Evolutionary conservation across 768 basidiomycete genomes (phyloP), one percentile per base, ranked within the genome.

Genomic region (Pleurotus tuoliensis): DNA sequence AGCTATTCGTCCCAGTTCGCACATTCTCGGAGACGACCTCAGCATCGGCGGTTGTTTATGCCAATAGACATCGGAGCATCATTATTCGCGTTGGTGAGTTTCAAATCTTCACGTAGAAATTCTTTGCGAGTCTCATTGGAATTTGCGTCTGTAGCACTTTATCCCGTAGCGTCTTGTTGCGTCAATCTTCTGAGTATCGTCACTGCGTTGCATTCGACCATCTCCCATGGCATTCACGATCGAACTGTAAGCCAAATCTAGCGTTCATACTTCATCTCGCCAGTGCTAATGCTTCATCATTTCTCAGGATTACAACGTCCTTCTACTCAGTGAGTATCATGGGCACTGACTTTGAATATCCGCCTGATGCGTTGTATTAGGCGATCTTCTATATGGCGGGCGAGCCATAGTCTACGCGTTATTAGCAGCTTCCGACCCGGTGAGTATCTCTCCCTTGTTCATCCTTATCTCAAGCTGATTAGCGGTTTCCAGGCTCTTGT

Each of bases 341-440:
- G 6, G 22, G 2, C 13, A 2, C 2, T n/a, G 22, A 0, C 9
- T 27, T 15, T 6, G 15, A 30, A 37, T 40, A 41, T n/a, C 38
- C 7, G 9, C 15, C 20, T 34, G 7, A 24, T 3, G 15, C 27
- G 22, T 9, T 48, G 22, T 27, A 3, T n/a, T 1, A 48, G 47
- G 47, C n/a, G 24, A 48, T 48, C 27, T 48, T n/a, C 22, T 48
- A 24, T 48, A 48, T n/a, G 47, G 47, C 15, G 47, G 47, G 13
- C 18, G 47, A 13, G 24, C 47, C 11, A 37, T 62, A 8, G n/a
- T 62, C 1, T 62, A 62, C 27, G 61, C 56, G 2, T 41, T 57
- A 18, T 34, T 62, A 3, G 52, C 61, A 2, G 56, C 52, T 11
- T 44, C 56, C 3, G 61, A 62, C 22, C 61, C 61, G 16, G 61